Base-by-base conservation (phyloP, 2,329 filamentous ascomycete species). In the Pseudogymnoascus sp. region DNA sequence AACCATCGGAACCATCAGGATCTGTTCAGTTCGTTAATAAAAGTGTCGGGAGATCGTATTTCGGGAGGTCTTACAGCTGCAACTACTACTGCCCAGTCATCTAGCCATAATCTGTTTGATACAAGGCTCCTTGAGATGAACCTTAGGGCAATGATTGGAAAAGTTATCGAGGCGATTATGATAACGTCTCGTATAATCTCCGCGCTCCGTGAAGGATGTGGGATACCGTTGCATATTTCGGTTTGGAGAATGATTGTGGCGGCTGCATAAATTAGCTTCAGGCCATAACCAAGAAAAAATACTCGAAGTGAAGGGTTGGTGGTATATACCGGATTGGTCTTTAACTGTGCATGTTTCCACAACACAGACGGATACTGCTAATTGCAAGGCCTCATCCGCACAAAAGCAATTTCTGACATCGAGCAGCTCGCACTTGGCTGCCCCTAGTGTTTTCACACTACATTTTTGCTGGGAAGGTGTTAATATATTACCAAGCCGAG, bases 31-130 rank as follows among this genome's bases (percentile, higher is more conserved):
- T 39, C 38, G 11, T 60, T 25, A 61, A 52, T 36, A 55, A 55
- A 55, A 14, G 8, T 8, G 7, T 22, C 22, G 16, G 28, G 4
- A 25, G 19, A 7, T n/a, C 14, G 11, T 25, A 23, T 39, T 25
- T 30, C 23, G 28, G 36, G 41, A 7, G 1, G 30, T 63, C 66
- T 62, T 49, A 67, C 66, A 9, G 63, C 60, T 22, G 65, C 23
- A 28, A 59, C 11, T n/a, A 64, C 22, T 7, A 66, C 23, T 9
- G 62, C 62, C 62, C 62, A 65, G 45, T 67, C 67, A 63, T 69
- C 67, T 41, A 61, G 65, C 63, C 65, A 66, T n/a, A 67, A 28
- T 25, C 14, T 64, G 14, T 60, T 35, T 12, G 64, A 59, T 11
- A 69, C 61, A 23, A 52, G 41, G n/a, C 42, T 30, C 25, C 67